Percentiles rank a stretch among this genome's conserved stretches.
Evolutionary conservation across 2,329 filamentous ascomycete species (phyloP).

Genomic region (Eutypa lata): DNA sequence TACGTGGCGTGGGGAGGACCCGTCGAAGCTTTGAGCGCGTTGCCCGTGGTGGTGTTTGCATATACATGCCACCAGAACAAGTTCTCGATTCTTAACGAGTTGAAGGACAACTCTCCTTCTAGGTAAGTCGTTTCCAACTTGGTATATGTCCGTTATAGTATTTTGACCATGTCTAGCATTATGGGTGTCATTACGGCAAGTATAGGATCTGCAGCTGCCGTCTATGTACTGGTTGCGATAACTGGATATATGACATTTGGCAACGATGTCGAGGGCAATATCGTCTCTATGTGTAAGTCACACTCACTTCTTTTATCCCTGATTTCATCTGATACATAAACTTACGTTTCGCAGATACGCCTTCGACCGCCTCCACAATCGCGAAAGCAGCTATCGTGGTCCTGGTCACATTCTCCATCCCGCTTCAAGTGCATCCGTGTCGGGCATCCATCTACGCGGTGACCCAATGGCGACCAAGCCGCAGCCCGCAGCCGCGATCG

Average conservation of each 20-base stretch:
- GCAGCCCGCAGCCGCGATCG: slow-evolving; percentile 37
- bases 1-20: slow-evolving; percentile 76
- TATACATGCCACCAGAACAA: slow-evolving; percentile 99
- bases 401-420: slow-evolving; percentile 94
- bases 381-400: slow-evolving; percentile 94
- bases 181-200: slow-evolving; percentile 77
- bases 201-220: slow-evolving; percentile 80
- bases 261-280: slow-evolving; percentile 84
- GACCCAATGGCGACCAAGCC: slow-evolving; percentile 79
- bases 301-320: neutral
- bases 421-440: slow-evolving; percentile 92
- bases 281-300: slow-evolving; percentile 81
- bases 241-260: slow-evolving; percentile 97
- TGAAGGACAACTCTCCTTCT: slow-evolving; percentile 74
- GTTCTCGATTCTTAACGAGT: slow-evolving; percentile 98
- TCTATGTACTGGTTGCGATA: slow-evolving; percentile 89
- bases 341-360: slow-evolving; percentile 47
- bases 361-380: slow-evolving; percentile 81
- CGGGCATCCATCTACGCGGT: slow-evolving; percentile 93
- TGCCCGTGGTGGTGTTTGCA: slow-evolving; percentile 97
- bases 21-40: slow-evolving; percentile 74
- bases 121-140: slow-evolving; percentile 27
- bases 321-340: slow-evolving; percentile 7
- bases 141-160: neutral
- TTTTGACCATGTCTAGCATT: slow-evolving; percentile 48